Base-by-base conservation (phyloP, 225 moss, liverwort and hornwort genomes). In the Antitrichia curtipendula region DNA sequence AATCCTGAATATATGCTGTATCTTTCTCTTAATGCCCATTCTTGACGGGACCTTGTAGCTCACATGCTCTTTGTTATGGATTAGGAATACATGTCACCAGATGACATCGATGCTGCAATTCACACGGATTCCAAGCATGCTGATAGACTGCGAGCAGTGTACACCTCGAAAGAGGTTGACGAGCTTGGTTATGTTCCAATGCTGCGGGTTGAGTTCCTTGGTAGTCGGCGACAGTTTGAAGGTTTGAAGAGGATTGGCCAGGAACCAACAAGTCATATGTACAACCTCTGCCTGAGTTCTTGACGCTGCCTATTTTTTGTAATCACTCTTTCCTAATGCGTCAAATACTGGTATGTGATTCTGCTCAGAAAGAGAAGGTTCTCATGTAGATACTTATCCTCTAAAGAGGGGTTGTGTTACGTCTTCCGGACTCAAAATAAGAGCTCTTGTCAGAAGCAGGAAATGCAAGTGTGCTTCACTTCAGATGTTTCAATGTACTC, bases 101-200 rank as follows among this genome's bases (percentile, higher is more conserved):
- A 93, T 60, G 95, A 95, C 87, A 90, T 95, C 54, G 75, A 85
- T 58, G 95, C 92, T 88, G 95, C 93, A 45, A 82, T 95, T 75
- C 93, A 95, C 77, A 95, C 95, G 81, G 95, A 95, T 87, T 95
- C 95, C 50, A 95, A 95, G 90, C 92, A 93, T 58, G 95, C 95
- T 53, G 95, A 95, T 86, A 91, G 91, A 71, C 89, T 95, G 76
- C 90, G 95, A 81, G 82, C 89, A 28, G 84, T 91, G 25, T 95
- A 91, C 86, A 90, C 91, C 53, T 93, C 95, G 38, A 89, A 91
- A 86, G 93, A 92, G 87, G 90, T 91, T 38, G 93, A 92, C 20
- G 89, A 93, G 59, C 87, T 91, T 70, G 92, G 92, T 83, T 89
- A 86, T 40, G 92, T 92, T 10, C 89, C 92, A 47, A 90, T 93